Base-by-base conservation (phyloP, 441 rosid species). In the Erodium texanum region DNA sequence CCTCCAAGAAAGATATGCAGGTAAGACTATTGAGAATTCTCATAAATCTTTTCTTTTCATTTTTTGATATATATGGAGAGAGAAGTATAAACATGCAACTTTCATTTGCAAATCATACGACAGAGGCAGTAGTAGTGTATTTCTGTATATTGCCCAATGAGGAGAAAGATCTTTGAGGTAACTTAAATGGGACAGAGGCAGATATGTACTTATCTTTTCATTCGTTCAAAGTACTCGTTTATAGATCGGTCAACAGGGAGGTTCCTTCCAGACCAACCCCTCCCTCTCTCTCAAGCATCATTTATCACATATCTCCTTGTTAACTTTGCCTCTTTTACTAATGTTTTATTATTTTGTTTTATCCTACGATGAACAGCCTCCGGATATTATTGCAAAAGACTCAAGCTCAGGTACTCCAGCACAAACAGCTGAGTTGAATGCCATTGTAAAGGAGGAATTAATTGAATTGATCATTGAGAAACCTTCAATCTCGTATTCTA, bases 351-450 rank as follows among this genome's bases (percentile, higher is more conserved):
- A 50, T 66, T 16, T 16, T 22, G 50, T 71, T 72, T 43, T 62
- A 64, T 61, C 74, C 61, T 24, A 48, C 43, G 77, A 81, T 75
- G 84, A 81, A 66, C 81, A 79, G 77, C 48, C 67, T 10, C 66
- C 68, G 54, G 78, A 59, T 73, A 77, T 15, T 52, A 16, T 9
- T 67, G 68, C 62, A 56, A 68, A 73, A 15, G 71, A 73, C 64
- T 74, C 66, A 66, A 77, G 75, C 63, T 74, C 78, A 19, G 67
- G 67, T 75, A 76, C 79, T 68, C 64, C 66, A 4, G 73, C 71
- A 36, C 54, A 73, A 16, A 2, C 54, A 15, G n/a, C n/a, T 45
- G n/a, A 12, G 69, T 75, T 78, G 64, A 66, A 65, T 64, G 63
- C 61, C 68, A 66, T 41, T 4, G n/a, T 62, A 24, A 71, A 74